Base-by-base conservation (phyloP, 345 rosid species). In the Salix dunnii region DNA sequence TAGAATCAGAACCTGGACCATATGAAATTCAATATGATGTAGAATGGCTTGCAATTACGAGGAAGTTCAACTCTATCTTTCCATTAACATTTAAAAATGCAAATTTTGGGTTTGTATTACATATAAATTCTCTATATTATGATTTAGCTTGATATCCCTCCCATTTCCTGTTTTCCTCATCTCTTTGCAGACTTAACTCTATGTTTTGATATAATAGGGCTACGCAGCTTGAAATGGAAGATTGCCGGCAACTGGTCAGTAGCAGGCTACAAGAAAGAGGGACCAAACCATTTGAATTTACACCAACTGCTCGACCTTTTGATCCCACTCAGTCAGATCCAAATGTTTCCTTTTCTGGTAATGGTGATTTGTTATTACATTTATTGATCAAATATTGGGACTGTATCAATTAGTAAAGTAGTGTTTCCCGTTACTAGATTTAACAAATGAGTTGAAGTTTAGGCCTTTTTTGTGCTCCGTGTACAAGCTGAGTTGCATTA, bases 41-140 rank as follows among this genome's bases (percentile, higher is more conserved):
- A 85, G 98, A 96, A 78, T 96, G 98, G 97, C 84, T 91, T 20
- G 90, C 92, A 33, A 84, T 92, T 71, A 96, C 95, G 31, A 77
- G 80, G 76, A 88, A 82, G 75, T 88, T 88, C 86, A 91, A 96
- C 80, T 78, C 90, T 77, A 67, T 83, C 69, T 81, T 96, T 77
- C 99, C 99, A 25, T 83, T 91, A 81, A 90, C 94, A 7, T 31
- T 25, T 18, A 81, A 74, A 60, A 68, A 55, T 67, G 85, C 88
- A 74, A 83, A 91, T 74, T 89, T 93, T 68, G 68, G 92, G 98
- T 93, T 67, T 43, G 83, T 71, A 60, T 49, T 46, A 6, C 17
- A 18, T 51, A 14, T 53, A 13, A 31, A 4, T 63, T 14, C 5
- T 36, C n/a, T 30, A 23, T 68, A 58, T 16, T 28, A 40, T 67